A percentile compares a stretch with the other conserved stretches of the same genome.
phyloP scores from a whole-genome alignment of 495 filamentous ascomycete genomes.

The Daldinia concentrica region DNA sequence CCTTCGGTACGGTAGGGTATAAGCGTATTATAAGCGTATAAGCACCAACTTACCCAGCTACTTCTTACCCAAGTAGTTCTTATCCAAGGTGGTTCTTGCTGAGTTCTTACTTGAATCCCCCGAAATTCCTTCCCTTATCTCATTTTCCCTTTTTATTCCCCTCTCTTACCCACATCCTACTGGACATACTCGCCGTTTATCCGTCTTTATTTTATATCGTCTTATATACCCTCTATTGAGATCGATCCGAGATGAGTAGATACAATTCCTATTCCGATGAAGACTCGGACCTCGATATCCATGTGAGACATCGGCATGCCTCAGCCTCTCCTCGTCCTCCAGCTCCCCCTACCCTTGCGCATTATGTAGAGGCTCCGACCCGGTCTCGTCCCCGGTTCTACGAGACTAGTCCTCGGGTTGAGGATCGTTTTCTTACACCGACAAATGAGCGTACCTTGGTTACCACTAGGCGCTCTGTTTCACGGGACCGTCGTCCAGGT shows the following conservation, averaged over 20 bases:
- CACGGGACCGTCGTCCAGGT: slow-evolving; percentile 52
- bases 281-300: slow-evolving; percentile 58
- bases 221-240: not conserved
- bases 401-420: slow-evolving; percentile 39
- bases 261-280: slow-evolving; percentile 54
- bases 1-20: slow-evolving; percentile 1
- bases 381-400: slow-evolving; percentile 47
- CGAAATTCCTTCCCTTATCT: not conserved
- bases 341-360: slow-evolving; percentile 41
- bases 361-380: slow-evolving; percentile 53
- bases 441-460: slow-evolving; percentile 50
- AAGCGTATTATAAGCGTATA: slow-evolving; percentile 1
- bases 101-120: not conserved
- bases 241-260: slow-evolving; percentile 57
- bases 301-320: slow-evolving; percentile 49
- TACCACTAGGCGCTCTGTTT: slow-evolving; percentile 51
- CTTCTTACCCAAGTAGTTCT: not conserved
- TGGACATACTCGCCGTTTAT: not conserved
- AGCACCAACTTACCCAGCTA: not conserved
- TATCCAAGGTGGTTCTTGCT: not conserved
- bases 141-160: not conserved
- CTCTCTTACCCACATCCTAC: not conserved
- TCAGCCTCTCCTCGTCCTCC: slow-evolving; percentile 48
- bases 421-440: slow-evolving; percentile 45
- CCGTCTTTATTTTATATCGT: not conserved